These are phyloP conservation scores for Tylopilus sp. DNA, from an alignment of 768 basidiomycete species.

Conservation along the genomic window DNA sequence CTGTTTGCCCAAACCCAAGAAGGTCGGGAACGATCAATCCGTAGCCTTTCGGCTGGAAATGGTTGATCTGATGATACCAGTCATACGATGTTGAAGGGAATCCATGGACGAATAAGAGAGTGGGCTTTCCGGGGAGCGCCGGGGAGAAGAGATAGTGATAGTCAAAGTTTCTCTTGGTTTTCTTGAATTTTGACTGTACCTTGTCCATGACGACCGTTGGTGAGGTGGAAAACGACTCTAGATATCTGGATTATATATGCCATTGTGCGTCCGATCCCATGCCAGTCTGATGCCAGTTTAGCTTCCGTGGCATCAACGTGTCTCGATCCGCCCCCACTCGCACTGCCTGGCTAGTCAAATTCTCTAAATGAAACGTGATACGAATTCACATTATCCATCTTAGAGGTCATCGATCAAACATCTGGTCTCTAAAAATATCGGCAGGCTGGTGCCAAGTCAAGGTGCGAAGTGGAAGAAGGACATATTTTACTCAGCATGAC, in stretches of 20 bases:
- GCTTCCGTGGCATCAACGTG: constrained; percentile 13
- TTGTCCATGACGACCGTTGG: constrained; percentile 20
- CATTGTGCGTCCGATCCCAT: constrained; percentile 8
- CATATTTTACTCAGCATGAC: background rate
- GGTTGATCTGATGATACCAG: constrained; percentile 41
- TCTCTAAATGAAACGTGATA: background rate
- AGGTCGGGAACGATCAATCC: constrained; percentile 46
- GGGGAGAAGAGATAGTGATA: constrained; percentile 36
- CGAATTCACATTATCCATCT: constrained; percentile 2
- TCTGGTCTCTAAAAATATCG: background rate
- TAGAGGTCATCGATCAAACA: constrained; percentile 3
- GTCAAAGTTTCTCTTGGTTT: constrained; percentile 31
- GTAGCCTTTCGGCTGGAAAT: constrained; percentile 39
- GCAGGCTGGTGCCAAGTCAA: background rate
- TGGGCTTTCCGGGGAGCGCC: constrained; percentile 29
- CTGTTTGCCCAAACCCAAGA: constrained; percentile 44
- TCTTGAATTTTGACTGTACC: constrained; percentile 31
- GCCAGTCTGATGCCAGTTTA: constrained; percentile 7
- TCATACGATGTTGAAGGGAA: constrained; percentile 42
- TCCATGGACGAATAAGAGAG: constrained; percentile 44
- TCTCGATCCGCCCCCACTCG: constrained; percentile 14
- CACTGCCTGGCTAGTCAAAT: constrained; percentile 13
- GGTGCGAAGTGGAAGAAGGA: background rate
- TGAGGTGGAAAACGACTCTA: background rate
- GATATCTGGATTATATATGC: constrained; percentile 7